These are phyloP conservation scores for Naganishia albida DNA, from an alignment of 1,284 basidiomycete species.

Conservation along the genomic window DNA sequence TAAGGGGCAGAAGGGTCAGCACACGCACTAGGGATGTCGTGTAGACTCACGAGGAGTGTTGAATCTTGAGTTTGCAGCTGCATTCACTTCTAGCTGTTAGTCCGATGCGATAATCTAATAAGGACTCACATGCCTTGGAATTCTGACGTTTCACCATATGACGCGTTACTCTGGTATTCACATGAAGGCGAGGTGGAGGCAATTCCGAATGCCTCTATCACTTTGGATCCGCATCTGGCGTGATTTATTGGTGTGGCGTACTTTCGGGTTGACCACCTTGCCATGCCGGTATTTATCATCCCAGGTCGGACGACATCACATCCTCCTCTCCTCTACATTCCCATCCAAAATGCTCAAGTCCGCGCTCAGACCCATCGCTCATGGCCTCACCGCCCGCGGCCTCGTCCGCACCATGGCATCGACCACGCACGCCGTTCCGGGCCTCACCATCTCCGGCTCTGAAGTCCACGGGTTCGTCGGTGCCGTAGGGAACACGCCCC, in stretches of 20 bases:
- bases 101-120: too few species aligned
- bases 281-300: slow-evolving; percentile 1
- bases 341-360: slow-evolving; percentile 26
- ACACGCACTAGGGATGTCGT: too few species aligned
- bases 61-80: too few species aligned
- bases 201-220: background rate
- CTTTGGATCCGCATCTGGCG: slow-evolving; percentile 7
- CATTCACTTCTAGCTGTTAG: too few species aligned
- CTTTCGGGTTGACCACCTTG: background rate
- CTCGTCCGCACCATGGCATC: slow-evolving; percentile 8
- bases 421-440: slow-evolving; percentile 10
- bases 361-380: slow-evolving; percentile 36
- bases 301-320: background rate
- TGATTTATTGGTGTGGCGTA: background rate
- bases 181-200: background rate
- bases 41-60: too few species aligned
- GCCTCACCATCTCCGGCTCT: slow-evolving; percentile 7
- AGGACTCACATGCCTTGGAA: too few species aligned
- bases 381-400: background rate
- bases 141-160: background rate
- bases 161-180: background rate
- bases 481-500: slow-evolving; percentile 69
- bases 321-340: background rate
- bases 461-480: slow-evolving; percentile 33
- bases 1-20: background rate